Conservation (phyloP, 176 grass and related monocot genomes). For the Oryza australiensis region DNA sequence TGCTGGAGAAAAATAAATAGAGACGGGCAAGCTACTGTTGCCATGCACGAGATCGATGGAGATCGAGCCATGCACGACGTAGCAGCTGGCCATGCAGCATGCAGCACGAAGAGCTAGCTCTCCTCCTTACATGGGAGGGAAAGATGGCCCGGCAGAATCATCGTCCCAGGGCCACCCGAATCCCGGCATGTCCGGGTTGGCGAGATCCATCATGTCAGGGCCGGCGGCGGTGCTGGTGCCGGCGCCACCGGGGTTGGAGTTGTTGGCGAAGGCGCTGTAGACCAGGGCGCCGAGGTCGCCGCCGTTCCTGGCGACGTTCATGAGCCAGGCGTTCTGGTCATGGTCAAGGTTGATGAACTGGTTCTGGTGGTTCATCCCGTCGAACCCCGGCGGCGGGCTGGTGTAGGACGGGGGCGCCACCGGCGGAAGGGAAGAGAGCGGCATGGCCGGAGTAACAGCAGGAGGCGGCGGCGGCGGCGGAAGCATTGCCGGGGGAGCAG, state of each 20-base stretch:
- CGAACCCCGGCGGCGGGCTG: not conserved
- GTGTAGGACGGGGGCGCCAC: not conserved
- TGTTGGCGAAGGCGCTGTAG: not conserved
- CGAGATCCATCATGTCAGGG: not conserved
- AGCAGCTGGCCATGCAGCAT: constrained; percentile 1
- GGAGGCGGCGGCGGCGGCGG: not conserved
- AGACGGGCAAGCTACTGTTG: not conserved
- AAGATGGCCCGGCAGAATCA: not conserved
- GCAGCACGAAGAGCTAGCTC: not conserved
- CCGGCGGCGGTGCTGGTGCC: not conserved
- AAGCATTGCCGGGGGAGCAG: not conserved
- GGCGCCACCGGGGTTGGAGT: not conserved
- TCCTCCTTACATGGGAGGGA: constrained; percentile 10
- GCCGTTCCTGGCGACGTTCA: not conserved
- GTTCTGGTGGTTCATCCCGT: not conserved
- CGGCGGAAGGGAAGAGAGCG: not conserved
- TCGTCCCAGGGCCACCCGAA: not conserved
- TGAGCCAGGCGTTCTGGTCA: not conserved
- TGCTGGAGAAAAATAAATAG: not conserved
- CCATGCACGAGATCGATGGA: not conserved
- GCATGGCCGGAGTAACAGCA: no score
- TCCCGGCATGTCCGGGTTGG: not conserved
- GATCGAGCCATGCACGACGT: not conserved
- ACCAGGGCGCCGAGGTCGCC: not conserved
- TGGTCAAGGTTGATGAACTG: not conserved